Evolutionary conservation across 2,329 filamentous ascomycete species (phyloP).

Genomic region (Phyllosticta ampelicida): DNA sequence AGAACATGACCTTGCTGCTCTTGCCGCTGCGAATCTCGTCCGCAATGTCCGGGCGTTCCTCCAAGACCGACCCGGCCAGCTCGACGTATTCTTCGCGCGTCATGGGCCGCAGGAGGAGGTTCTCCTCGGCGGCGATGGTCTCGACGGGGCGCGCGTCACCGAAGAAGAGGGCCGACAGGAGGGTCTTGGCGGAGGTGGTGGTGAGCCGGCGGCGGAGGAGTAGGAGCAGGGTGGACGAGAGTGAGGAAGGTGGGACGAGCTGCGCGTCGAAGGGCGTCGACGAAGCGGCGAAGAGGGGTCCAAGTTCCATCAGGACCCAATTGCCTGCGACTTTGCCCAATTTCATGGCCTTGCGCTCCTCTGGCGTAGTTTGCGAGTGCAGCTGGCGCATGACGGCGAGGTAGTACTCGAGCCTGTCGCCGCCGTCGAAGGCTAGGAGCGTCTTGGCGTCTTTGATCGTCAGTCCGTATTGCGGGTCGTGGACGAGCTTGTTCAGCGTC

Average conservation of each 20-base stretch:
- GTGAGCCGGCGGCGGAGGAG: constrained; percentile 36
- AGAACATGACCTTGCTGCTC: constrained; percentile 55
- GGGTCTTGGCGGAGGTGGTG: constrained; percentile 47
- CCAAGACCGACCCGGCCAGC: constrained; percentile 44
- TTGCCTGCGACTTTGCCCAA: constrained; percentile 45
- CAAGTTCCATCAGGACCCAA: constrained; percentile 46
- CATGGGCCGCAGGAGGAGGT: constrained; percentile 44
- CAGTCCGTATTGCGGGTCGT: constrained; percentile 50
- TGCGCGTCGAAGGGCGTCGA: constrained; percentile 32
- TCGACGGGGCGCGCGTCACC: constrained; percentile 39
- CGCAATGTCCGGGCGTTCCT: constrained; percentile 47
- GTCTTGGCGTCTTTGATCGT: constrained; percentile 75
- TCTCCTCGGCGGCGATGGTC: constrained; percentile 46
- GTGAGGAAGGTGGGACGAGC: constrained; percentile 27
- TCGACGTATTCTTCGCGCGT: constrained; percentile 44
- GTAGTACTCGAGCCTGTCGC: constrained; percentile 73
- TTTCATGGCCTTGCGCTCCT: constrained; percentile 11
- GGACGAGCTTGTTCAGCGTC: constrained; percentile 51
- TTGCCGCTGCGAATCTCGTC: constrained; percentile 48
- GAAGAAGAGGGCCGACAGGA: constrained; percentile 46
- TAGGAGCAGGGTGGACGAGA: constrained; percentile 35
- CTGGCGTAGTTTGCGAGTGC: constrained; percentile 22
- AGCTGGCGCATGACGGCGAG: constrained; percentile 47
- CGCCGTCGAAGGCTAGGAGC: constrained; percentile 65
- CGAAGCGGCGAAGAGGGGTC: constrained; percentile 33